Percentiles rank a stretch among this genome's conserved stretches.
Conservation (phyloP, 805 yeast genomes). For the Lipomyces kockii region DNA sequence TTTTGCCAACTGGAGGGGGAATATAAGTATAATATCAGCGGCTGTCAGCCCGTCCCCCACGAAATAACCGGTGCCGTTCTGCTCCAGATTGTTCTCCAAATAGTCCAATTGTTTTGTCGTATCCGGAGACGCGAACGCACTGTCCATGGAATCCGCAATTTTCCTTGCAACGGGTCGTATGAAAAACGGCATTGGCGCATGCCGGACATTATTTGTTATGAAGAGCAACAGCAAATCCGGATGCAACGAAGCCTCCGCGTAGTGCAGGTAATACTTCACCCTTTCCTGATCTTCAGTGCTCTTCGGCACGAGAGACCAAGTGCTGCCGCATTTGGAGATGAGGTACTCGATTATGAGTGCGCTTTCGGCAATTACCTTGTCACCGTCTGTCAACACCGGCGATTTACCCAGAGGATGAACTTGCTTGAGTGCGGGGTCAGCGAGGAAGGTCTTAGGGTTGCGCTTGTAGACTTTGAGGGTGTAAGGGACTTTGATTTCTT, state of each 20-base stretch:
- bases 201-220: slow-evolving; percentile 5
- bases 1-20: slow-evolving; percentile 48
- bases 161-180: slow-evolving; percentile 51
- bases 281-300: slow-evolving; percentile 50
- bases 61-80: slow-evolving; percentile 57
- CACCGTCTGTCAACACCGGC: slow-evolving; percentile 60
- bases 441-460: slow-evolving; percentile 53
- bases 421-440: slow-evolving; percentile 55
- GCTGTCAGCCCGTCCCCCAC: slow-evolving; percentile 64
- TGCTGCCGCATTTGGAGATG: slow-evolving; percentile 55
- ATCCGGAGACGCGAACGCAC: slow-evolving; percentile 57
- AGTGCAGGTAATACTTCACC: slow-evolving; percentile 59
- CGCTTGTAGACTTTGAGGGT: slow-evolving; percentile 59
- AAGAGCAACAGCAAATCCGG: slow-evolving; percentile 51
- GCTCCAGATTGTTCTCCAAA: slow-evolving; percentile 50
- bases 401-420: slow-evolving; percentile 68
- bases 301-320: slow-evolving; percentile 45
- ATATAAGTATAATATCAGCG: slow-evolving; percentile 64
- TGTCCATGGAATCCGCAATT: slow-evolving; percentile 54
- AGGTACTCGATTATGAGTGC: slow-evolving; percentile 63
- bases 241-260: slow-evolving; percentile 66
- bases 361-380: slow-evolving; percentile 57
- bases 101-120: slow-evolving; percentile 48
- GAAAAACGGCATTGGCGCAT: slow-evolving; percentile 50
- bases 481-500: slow-evolving; percentile 60